Evolutionary conservation across 31 red algal species (phyloP), one percentile per base, ranked within the genome.

Genomic region (Bonnemaisonia californica): DNA sequence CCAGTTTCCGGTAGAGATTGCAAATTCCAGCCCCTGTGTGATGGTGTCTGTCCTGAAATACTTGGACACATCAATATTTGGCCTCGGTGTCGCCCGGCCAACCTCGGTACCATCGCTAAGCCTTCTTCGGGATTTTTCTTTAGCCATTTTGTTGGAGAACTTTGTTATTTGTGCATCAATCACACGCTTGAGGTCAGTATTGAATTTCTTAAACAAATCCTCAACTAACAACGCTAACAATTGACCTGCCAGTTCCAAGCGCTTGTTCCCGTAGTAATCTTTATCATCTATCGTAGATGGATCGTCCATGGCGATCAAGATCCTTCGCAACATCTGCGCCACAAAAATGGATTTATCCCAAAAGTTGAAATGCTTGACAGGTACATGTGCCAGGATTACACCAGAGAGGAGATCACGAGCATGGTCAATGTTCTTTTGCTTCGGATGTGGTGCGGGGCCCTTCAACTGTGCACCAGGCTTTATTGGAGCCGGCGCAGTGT

Each of bases 241-340:
- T 39, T 95, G 92, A 11, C 96, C 96, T 19, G 96, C 83, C 30
- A 99, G 77, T 62, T 99, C 96, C 23, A 99, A 51, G 24, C 96
- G 83, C 75, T 99, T 99, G 76, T 99, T 99, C 23, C 96, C 93
- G 47, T 93, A 93, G 42, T 99, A 99, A 84, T 99, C 96, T 58
- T 92, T 91, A 75, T 99, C 96, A 57, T 99, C 93, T 27, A 99
- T 51, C 18, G 57, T 76, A 9, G 79, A 80, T 55, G 87, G 84
- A 62, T 99, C 85, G 24, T 89, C 73, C 72, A 83, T 62, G n/a
- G 93, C 96, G 8, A 87, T 47, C 48, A 99, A 77, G 1, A 99
- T 76, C 34, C 96, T 40, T 13, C 96, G 88, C 30, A 79, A 73
- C 96, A 99, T 99, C 34, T 87, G 87, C 36, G 92, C 89, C n/a